Base-by-base conservation (phyloP, 2,329 filamentous ascomycete species). In the Sclerotiophoma versabilis region DNA sequence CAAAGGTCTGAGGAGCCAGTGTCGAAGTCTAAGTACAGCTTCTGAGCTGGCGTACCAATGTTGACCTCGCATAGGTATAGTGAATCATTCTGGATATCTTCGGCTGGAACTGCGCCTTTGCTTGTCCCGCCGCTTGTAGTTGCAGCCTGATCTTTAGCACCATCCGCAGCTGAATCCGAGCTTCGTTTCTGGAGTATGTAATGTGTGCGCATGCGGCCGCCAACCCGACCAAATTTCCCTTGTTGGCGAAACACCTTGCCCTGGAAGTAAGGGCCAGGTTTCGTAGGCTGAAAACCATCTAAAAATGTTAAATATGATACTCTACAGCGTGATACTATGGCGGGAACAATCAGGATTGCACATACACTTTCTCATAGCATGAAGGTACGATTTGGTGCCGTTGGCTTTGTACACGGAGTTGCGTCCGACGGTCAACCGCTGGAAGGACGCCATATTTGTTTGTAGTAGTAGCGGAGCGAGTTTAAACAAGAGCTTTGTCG, bases 1-100 rank as follows among this genome's bases (percentile, higher is more conserved):
- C 87, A 91, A 19, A 89, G 78, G 76, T 91, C 88, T 17, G 87
- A 81, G 10, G 86, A 89, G 17, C 87, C 87, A 32, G 87, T 90
- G 69, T 91, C 88, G 57, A 91, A 90, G 65, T 90, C 83, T 12
- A 90, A 72, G 59, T 80, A 81, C 47, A 77, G 51, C 10, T 49
- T 84, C 76, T 91, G 87, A 1, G 80, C 73, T 14, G 87, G 87
- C 1, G 83, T 87, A 23, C 89, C 89, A 56, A 91, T 86, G 12
- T 76, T 68, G 22, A 91, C 83, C 25, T 83, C 79, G 41, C 83
- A 87, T 19, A 90, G 80, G 68, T 90, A 90, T 74, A 84, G 74
- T 5, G 83, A 77, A 58, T 91, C 87, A 62, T 89, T 88, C 73
- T 90, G 85, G 48, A 85, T 79, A 67, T 91, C 88, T 20, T 88